A percentile compares a stretch with the other conserved stretches of the same genome.
These are phyloP conservation scores for Chytriomyces hyalinus DNA, from an alignment of 192 early-diverging fungal species.

Conservation along the genomic window DNA sequence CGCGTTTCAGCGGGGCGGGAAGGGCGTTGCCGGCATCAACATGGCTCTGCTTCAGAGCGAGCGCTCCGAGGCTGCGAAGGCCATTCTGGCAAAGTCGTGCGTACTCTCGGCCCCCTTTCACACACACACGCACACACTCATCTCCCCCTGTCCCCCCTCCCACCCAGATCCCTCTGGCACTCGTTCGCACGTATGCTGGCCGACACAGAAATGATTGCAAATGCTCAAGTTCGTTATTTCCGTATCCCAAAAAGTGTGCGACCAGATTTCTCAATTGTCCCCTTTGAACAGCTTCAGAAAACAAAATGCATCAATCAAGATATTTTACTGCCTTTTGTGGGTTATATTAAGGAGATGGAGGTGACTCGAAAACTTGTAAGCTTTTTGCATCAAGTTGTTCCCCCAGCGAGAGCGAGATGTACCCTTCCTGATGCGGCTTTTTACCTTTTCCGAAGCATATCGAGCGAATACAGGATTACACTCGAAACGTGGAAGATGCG, in stretches of 20 bases:
- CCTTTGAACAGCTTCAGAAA: slow-evolving; percentile 19
- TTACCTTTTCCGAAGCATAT: slow-evolving; percentile 35
- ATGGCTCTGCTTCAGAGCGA: slow-evolving; percentile 18
- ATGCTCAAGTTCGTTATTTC: slow-evolving; percentile 39
- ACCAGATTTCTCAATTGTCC: not conserved
- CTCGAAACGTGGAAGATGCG: slow-evolving; percentile 44
- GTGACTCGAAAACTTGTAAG: slow-evolving; percentile 32
- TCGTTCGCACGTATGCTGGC: slow-evolving; percentile 43
- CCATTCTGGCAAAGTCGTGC: slow-evolving; percentile 26
- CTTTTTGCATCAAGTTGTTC: not conserved
- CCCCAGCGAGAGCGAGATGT: not conserved
- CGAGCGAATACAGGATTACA: slow-evolving; percentile 43
- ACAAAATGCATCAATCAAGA: slow-evolving; percentile 43
- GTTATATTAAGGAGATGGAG: slow-evolving; percentile 52
- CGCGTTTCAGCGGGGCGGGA: not conserved
- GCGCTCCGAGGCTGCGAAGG: slow-evolving; percentile 9
- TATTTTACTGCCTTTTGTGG: slow-evolving; percentile 42
- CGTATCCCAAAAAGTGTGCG: not conserved
- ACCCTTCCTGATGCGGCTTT: not conserved
- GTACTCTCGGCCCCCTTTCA: not conserved
- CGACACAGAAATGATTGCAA: slow-evolving; percentile 39
- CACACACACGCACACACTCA: not conserved
- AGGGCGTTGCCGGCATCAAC: slow-evolving; percentile 4
- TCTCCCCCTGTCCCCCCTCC: not conserved
- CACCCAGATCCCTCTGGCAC: slow-evolving; percentile 42